Evolutionary conservation across 192 early-diverging fungal genomes (phyloP), one percentile per base, ranked within the genome.

Genomic region (Paraglomus brasilianum): DNA sequence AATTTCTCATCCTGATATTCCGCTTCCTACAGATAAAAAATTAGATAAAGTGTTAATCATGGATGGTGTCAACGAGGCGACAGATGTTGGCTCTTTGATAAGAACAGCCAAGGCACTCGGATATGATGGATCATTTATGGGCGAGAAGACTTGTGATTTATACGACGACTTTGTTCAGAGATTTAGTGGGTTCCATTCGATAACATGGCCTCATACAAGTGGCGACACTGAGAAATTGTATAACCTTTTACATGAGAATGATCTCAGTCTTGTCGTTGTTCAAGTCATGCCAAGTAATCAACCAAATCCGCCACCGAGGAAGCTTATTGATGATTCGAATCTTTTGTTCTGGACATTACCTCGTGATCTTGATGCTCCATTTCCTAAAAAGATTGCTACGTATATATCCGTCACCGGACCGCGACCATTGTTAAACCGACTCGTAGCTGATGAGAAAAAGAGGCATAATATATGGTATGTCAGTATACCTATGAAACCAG

Each of bases 161-260:
- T 77, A 69, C 39, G 74, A 80, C 46, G 75, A 77, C 46, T 74
- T 77, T 52, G 71, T 70, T 5, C 55, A 69, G 4, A 56, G 73
- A 8, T 56, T 64, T 19, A 74, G 75, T 6, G 53, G 68, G 49
- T 76, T 65, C 9, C 8, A 72, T 9, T 57, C 58, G 11, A 51
- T 80, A 6, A 71, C 36, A 14, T 77, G 70, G 66, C 73, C 73
- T 10, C 51, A 69, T 53, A 50, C 52, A 17, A 53, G 38, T 14
- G 24, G 71, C 0, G 15, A 36, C 0, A 50, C 19, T 6, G n/a
- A 46, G 10, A 36, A 76, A 8, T 14, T 75, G 30, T 19, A 24
- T 5, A 21, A 36, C 0, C 67, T 65, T 46, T 15, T 77, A 44
- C 11, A 60, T 30, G 17, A 45, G 0, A 60, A 75, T 38, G 70